Base-by-base conservation (phyloP, 2,329 filamentous ascomycete species). In the Chaetomium globosum region DNA sequence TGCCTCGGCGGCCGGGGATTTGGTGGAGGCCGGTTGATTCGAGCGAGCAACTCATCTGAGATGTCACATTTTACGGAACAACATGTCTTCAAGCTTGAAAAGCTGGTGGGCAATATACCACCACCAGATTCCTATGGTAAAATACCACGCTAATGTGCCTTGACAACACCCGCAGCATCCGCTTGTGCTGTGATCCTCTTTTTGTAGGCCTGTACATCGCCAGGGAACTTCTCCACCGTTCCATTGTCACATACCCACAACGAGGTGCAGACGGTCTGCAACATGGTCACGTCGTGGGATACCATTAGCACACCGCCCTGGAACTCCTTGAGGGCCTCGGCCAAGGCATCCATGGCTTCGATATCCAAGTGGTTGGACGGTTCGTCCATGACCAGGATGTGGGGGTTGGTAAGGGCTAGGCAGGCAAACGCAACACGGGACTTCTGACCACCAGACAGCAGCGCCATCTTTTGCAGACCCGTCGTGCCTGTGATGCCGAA, bases 301-400 rank as follows among this genome's bases (percentile, higher is more conserved):
- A 99, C 95, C 93, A 99, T 98, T 73, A 99, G 82, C 63, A 99
- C 93, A 77, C 95, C 95, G 67, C 95, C 95, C 80, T 96, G 86
- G 80, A 98, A 99, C 69, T 89, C 86, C 71, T 87, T 85, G 71
- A 99, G 82, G 19, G 95, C 95, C 33, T 89, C 87, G 4, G 92
- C 89, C 60, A 99, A 82, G 12, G 95, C 94, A 77, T 99, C 95
- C 95, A 99, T 97, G 69, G 95, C 95, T 78, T 99, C 95, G 72
- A 99, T 98, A 86, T 99, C 95, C 73, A 99, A 82, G 79, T 99
- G 95, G 82, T 99, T 99, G 69, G 92, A 97, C 76, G 95, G 95
- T 79, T 99, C 95, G 85, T 99, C 95, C 59, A 99, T 90, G 67
- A 99, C 94, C 55, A 99, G 85, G 71, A 99, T 98, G 75, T 99